Evolutionary conservation across 176 grass and related monocot genomes (phyloP), one percentile per base, ranked within the genome.

Genomic region (Cymbopogon citratus): DNA sequence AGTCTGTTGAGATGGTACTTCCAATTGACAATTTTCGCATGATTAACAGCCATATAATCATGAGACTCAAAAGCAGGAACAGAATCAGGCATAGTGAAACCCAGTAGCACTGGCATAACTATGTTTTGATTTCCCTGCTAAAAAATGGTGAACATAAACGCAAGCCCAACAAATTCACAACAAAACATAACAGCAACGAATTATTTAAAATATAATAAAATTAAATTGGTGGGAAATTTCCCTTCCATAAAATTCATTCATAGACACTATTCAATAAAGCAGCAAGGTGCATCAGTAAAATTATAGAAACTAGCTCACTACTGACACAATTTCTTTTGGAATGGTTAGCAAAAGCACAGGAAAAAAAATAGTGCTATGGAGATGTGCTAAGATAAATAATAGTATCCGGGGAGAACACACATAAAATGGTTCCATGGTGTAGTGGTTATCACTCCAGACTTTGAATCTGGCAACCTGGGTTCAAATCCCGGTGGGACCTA

Each of bases 391-490:
- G 0, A 56, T 74, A 74, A 56, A 49, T 73, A 77, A 77, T 14
- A 46, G 45, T 71, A 28, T 46, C n/a, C 8, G 68, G 12, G 25
- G 46, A 24, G 0, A 31, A 9, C 12, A 66, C 0, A 81, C 34
- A 77, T 36, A 69, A 84, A 33, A 64, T 19, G 80, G 93, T 91
- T 89, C 81, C 74, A 93, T 97, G 75, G 91, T 97, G 91, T 93
- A 93, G 91, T 85, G 88, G 93, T 93, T 91, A 97, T 82, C 94
- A 94, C 91, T 94, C 88, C 75, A 88, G 91, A 94, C 83, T 94
- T 94, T 94, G 88, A 94, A 94, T 94, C 91, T 88, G 80, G 91
- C 73, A 81, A 96, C 90, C 88, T 96, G 83, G 90, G 90, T 97
- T 90, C 91, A 48, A 94, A 94, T 94, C 92, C 87, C 82, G 75